Percentiles rank a stretch among this genome's conserved stretches.
phyloP scores from a whole-genome alignment of 169 alveolate species.

The Eimeria necatrix region DNA sequence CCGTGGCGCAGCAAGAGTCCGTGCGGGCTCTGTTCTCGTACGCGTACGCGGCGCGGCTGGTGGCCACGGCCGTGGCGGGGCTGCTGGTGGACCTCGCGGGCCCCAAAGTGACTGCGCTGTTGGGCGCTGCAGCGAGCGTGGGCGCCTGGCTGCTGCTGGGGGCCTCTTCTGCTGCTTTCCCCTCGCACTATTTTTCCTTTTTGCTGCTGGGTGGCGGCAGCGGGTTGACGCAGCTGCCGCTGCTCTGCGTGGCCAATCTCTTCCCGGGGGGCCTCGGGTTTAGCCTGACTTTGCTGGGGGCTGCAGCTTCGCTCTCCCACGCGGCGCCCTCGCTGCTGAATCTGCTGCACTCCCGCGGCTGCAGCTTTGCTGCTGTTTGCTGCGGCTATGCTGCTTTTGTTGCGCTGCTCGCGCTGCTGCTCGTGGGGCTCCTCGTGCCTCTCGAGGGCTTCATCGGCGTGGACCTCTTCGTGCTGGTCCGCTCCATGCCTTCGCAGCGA shows the following conservation, averaged over 20 bases:
- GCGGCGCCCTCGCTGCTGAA: conserved; percentile 56
- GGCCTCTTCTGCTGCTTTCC: background rate
- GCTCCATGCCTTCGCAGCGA: background rate
- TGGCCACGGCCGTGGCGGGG: conserved; percentile 85
- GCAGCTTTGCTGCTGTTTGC: background rate
- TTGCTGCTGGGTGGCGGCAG: conserved; percentile 75
- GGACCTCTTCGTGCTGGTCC: conserved; percentile 38
- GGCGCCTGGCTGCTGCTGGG: conserved; percentile 83
- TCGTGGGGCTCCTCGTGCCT: conserved; percentile 36
- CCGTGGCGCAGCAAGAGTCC: conserved; percentile 83
- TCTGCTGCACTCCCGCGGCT: background rate
- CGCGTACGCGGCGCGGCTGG: conserved; percentile 80
- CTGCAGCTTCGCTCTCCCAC: conserved; percentile 76
- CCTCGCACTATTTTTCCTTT: background rate
- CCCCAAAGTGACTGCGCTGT: conserved; percentile 82
- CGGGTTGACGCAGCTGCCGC: conserved; percentile 53
- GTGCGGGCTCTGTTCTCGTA: conserved; percentile 83
- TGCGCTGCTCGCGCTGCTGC: background rate
- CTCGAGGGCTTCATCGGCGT: conserved; percentile 46
- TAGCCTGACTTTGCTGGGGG: conserved; percentile 57
- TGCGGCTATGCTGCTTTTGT: conserved; percentile 18
- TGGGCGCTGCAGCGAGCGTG: conserved; percentile 82
- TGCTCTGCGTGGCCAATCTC: conserved; percentile 29
- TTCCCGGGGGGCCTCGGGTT: conserved; percentile 71
- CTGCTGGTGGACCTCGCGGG: conserved; percentile 82